Evolutionary conservation across 176 grass and related monocot species (phyloP).

Genomic region (Avena eriantha): DNA sequence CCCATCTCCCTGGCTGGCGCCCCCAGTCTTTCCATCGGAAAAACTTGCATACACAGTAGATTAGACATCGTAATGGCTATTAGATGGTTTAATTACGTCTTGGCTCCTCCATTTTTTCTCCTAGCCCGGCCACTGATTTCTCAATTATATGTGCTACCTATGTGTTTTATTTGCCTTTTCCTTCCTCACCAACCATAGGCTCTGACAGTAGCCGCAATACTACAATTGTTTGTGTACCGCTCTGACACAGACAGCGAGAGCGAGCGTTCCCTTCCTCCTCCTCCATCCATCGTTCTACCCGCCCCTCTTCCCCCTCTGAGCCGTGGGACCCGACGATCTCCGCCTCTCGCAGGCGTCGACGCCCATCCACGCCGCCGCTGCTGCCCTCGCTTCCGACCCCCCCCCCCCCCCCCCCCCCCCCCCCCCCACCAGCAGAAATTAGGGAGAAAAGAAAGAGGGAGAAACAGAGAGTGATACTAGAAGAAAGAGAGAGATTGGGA

Average conservation of each 20-base stretch:
- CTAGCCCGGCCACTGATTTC: not conserved
- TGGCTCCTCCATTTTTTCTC: too few relatives aligned
- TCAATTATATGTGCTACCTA: not conserved
- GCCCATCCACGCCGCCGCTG: conserved; percentile 8
- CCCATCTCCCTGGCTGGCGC: too few relatives aligned
- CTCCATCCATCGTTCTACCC: not conserved
- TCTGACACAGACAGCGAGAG: not conserved
- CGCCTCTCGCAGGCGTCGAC: not conserved
- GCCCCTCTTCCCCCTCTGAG: not conserved
- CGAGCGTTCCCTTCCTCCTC: not conserved
- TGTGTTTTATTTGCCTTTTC: not conserved
- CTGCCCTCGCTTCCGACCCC: not conserved
- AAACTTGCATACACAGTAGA: too few relatives aligned
- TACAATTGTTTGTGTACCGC: too few relatives aligned
- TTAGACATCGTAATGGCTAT: too few relatives aligned
- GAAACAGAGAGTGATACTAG: too few relatives aligned
- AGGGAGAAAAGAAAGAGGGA: not conserved
- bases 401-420: too few relatives aligned
- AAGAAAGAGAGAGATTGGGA: not conserved
- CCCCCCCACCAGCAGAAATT: not conserved
- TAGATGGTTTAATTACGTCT: too few relatives aligned
- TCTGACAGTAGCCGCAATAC: not conserved
- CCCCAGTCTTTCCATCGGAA: too few relatives aligned
- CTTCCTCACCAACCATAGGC: too few relatives aligned
- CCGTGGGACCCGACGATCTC: not conserved